These are phyloP conservation scores for Dactylonectria macrodidyma DNA, from an alignment of 2,329 filamentous ascomycete genomes.

Conservation along the genomic window DNA sequence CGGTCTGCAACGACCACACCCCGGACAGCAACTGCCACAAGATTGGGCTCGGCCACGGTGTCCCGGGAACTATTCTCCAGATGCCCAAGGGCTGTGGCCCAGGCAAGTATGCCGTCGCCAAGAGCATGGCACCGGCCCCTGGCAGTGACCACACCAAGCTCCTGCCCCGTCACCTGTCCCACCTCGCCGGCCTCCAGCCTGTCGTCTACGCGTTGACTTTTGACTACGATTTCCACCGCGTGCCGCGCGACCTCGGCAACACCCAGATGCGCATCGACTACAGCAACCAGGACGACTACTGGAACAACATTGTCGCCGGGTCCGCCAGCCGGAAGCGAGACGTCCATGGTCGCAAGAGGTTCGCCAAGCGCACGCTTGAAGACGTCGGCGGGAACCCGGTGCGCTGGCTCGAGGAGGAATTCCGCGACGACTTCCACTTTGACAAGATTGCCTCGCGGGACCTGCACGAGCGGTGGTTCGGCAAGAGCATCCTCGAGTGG, in stretches of 20 bases:
- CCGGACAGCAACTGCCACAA: constrained; percentile 52
- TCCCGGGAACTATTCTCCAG: constrained; percentile 55
- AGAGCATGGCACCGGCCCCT: constrained; percentile 40
- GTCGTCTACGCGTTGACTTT: constrained; percentile 56
- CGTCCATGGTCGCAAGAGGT: constrained; percentile 16
- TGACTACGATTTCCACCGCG: constrained; percentile 56
- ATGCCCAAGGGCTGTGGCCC: constrained; percentile 59
- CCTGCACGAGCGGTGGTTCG: constrained; percentile 56
- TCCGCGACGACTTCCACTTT: constrained; percentile 52
- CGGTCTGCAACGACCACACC: constrained; percentile 51
- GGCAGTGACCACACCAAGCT: too few relatives aligned
- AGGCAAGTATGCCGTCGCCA: constrained; percentile 57
- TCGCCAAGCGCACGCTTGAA: constrained; percentile 45
- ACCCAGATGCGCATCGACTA: constrained; percentile 58
- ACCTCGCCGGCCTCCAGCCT: neutral
- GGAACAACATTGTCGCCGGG: constrained; percentile 49
- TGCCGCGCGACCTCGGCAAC: constrained; percentile 50
- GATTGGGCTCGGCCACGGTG: constrained; percentile 55
- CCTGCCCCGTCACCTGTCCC: constrained; percentile 3
- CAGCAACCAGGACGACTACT: constrained; percentile 55
- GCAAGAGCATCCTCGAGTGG: constrained; percentile 50
- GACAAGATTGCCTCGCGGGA: constrained; percentile 45
- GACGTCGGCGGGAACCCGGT: constrained; percentile 50
- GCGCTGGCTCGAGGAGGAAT: constrained; percentile 58
- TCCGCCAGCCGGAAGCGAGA: constrained; percentile 13